Evolutionary conservation across 148 eudicot species (phyloP).

Genomic region (Chenopodium formosanum): DNA sequence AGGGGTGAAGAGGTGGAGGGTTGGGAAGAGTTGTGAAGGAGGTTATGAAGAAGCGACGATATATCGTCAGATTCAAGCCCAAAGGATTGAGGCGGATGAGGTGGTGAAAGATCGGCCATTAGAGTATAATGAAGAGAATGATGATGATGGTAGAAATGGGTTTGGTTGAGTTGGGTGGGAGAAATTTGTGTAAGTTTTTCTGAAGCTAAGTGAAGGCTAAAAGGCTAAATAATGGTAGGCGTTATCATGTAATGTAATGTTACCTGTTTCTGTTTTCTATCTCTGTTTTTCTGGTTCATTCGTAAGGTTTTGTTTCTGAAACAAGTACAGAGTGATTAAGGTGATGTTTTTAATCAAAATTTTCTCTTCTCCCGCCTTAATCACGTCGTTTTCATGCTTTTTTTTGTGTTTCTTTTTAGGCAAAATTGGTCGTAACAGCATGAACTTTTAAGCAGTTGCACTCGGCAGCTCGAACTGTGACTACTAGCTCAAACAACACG

Average conservation of each 20-base stretch:
- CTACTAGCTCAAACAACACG: too few relatives aligned
- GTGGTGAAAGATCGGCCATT: slow-evolving; percentile 30
- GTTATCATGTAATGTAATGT: neutral
- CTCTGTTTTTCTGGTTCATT: neutral
- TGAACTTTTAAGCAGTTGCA: too few relatives aligned
- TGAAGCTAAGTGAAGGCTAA: neutral
- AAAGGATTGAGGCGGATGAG: slow-evolving; percentile 1
- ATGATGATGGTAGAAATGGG: neutral
- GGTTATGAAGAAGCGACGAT: slow-evolving; percentile 54
- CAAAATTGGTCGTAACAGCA: too few relatives aligned
- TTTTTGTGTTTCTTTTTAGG: neutral
- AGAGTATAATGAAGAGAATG: neutral
- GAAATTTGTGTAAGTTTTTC: neutral
- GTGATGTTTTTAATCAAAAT: slow-evolving; percentile 7
- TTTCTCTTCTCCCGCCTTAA: slow-evolving; percentile 39
- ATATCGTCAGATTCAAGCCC: slow-evolving; percentile 63
- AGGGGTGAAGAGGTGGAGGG: slow-evolving; percentile 14
- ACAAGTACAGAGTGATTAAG: neutral
- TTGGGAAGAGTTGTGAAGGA: slow-evolving; percentile 48
- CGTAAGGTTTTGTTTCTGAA: slow-evolving; percentile 1
- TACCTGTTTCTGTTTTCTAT: neutral
- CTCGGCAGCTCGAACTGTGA: too few relatives aligned
- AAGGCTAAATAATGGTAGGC: neutral
- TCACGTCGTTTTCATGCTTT: slow-evolving; percentile 1
- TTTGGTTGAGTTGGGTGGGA: neutral